Evolutionary conservation across 305 asterid genomes (phyloP).

Genomic region (Nicotiana rustica): DNA sequence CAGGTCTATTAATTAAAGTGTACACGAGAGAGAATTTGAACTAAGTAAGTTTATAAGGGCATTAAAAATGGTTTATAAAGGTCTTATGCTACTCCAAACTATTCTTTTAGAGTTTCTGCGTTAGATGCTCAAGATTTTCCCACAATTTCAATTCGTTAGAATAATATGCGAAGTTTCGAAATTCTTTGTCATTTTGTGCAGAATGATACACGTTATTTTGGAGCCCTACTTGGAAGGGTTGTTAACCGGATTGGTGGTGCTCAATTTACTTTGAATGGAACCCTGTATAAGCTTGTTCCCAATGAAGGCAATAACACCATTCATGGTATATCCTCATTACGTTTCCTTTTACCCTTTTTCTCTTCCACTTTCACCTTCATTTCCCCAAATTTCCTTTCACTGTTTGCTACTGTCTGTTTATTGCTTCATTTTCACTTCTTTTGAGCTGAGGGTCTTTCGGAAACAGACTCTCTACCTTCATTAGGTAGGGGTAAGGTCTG

Average conservation of each 20-base stretch:
- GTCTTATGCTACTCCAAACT: not conserved
- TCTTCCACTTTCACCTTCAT: not conserved
- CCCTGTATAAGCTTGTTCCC: slow-evolving; percentile 27
- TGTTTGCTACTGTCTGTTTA: no score
- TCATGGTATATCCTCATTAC: slow-evolving; percentile 26
- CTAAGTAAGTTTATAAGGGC: no score
- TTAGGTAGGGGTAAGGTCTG: no score
- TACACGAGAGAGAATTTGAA: not conserved
- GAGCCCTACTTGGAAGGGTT: slow-evolving; percentile 44
- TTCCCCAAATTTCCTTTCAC: not conserved
- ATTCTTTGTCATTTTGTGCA: not conserved
- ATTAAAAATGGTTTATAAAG: no score
- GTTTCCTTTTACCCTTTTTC: not conserved
- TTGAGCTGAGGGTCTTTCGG: no score
- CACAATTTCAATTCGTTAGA: not conserved
- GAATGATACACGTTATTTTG: slow-evolving; percentile 32
- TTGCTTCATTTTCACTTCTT: no score
- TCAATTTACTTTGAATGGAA: slow-evolving; percentile 41
- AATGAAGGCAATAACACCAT: slow-evolving; percentile 38
- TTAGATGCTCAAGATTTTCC: not conserved
- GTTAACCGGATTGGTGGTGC: slow-evolving; percentile 40
- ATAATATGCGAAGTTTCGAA: no score
- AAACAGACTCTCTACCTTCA: no score
- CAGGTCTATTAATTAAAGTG: no score
- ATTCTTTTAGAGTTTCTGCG: not conserved